Conservation (phyloP, 495 filamentous ascomycete genomes). For the Chaetomidium leptoderma region DNA sequence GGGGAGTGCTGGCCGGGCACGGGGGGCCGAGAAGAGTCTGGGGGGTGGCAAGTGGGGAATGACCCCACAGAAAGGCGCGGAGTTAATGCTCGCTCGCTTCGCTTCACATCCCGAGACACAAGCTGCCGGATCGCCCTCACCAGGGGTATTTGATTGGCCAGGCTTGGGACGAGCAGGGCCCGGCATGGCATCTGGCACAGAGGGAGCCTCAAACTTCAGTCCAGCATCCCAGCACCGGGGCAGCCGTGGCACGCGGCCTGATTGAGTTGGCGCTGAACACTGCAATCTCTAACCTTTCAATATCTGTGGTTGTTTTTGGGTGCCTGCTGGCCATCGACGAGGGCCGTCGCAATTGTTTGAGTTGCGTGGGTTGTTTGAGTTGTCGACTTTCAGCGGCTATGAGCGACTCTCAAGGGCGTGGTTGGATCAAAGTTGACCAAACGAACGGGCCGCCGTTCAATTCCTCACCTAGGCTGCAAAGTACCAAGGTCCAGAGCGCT, state of each 20-base stretch:
- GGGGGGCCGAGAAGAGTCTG: constrained; percentile 17
- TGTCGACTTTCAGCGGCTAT: too few relatives aligned
- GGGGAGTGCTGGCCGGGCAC: constrained; percentile 9
- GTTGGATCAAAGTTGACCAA: too few relatives aligned
- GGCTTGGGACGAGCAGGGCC: constrained; percentile 22
- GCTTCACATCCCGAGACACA: constrained; percentile 39
- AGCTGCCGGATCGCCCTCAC: constrained; percentile 29
- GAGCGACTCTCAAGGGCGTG: too few relatives aligned
- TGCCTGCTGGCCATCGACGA: background rate
- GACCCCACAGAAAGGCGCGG: constrained; percentile 18
- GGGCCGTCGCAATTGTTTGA: too few relatives aligned
- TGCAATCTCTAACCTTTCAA: background rate
- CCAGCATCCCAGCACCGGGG: constrained; percentile 16
- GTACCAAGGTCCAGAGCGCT: too few relatives aligned
- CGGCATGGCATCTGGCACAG: constrained; percentile 28
- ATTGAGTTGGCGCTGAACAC: constrained; percentile 18
- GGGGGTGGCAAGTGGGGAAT: constrained; percentile 17
- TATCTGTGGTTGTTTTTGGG: too few relatives aligned
- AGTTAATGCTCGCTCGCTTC: constrained; percentile 29
- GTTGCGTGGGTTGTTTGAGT: too few relatives aligned
- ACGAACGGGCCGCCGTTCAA: too few relatives aligned
- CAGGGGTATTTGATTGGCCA: constrained; percentile 24
- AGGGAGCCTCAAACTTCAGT: constrained; percentile 32
- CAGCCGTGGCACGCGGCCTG: constrained; percentile 11
- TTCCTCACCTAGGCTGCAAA: too few relatives aligned